Percentiles rank a stretch among this genome's conserved stretches.
Conservation (phyloP, 495 filamentous ascomycete genomes). For the Evernia prunastri region DNA sequence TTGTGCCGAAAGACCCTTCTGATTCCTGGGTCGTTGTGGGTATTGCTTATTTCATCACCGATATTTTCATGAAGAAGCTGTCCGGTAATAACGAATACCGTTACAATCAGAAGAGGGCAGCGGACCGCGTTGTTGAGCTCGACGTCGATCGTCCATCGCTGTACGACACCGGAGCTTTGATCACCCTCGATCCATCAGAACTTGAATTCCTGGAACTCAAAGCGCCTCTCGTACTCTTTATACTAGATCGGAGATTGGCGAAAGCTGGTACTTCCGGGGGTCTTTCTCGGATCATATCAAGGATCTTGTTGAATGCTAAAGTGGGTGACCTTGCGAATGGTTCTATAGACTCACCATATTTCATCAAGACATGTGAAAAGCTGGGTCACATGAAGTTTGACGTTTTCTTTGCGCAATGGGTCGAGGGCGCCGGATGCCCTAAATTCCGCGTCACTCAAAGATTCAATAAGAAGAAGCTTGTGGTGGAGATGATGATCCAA, state of each 20-base stretch:
- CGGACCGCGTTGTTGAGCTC: constrained; percentile 72
- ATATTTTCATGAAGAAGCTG: constrained; percentile 78
- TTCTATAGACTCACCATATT: constrained; percentile 63
- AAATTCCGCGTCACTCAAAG: constrained; percentile 73
- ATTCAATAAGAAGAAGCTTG: constrained; percentile 97
- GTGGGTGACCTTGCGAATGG: constrained; percentile 68
- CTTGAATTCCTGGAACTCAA: constrained; percentile 88
- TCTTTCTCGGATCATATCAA: constrained; percentile 74
- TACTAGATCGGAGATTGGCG: constrained; percentile 79
- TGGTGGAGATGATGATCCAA: constrained; percentile 84
- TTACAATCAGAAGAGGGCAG: constrained; percentile 79
- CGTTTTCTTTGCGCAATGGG: constrained; percentile 87
- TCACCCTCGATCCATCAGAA: constrained; percentile 74
- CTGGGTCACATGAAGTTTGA: constrained; percentile 79
- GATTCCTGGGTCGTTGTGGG: constrained; percentile 92
- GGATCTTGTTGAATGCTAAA: constrained; percentile 73
- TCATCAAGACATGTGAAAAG: constrained; percentile 78
- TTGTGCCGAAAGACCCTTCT: constrained; percentile 68
- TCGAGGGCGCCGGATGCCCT: constrained; percentile 80
- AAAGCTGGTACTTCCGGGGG: constrained; percentile 81
- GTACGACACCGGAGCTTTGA: constrained; percentile 65
- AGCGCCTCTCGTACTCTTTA: constrained; percentile 84
- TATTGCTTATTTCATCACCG: constrained; percentile 87
- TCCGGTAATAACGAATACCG: constrained; percentile 92
- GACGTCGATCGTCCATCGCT: constrained; percentile 81